Conservation (phyloP, 192 early-diverging fungal genomes). For the Podila epicladia region DNA sequence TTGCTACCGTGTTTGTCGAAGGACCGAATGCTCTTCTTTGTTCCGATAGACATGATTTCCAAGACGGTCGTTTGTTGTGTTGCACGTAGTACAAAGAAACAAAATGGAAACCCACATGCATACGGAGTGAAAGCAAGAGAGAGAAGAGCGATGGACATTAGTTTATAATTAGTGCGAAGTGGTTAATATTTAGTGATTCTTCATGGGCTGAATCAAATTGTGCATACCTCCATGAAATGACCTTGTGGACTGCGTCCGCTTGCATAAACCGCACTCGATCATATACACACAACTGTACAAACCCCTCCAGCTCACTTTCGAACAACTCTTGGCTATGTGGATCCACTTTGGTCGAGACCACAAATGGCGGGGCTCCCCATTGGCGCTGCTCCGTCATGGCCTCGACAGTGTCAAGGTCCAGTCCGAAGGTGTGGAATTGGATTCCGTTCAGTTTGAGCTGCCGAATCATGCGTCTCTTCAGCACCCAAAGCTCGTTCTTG, state of each 20-base stretch:
- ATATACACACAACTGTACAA: conserved; percentile 15
- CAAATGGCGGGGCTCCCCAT: conserved; percentile 15
- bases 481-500: conserved; percentile 78
- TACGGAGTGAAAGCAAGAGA: not conserved
- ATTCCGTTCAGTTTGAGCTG: conserved; percentile 19
- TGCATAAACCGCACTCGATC: conserved; percentile 9
- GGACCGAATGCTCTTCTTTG: not conserved
- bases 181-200: not conserved
- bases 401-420: conserved; percentile 9
- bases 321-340: not conserved
- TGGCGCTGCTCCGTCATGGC: conserved; percentile 2
- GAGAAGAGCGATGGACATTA: not conserved
- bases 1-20: not conserved
- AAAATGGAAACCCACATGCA: not conserved
- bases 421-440: conserved; percentile 12
- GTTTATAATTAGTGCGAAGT: conserved; percentile 1
- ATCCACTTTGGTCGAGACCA: conserved; percentile 4
- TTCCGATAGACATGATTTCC: not conserved
- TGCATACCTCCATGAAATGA: conserved; percentile 17
- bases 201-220: not conserved
- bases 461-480: conserved; percentile 78
- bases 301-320: conserved; percentile 7
- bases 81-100: not conserved
- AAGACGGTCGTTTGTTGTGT: not conserved
- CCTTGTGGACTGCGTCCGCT: conserved; percentile 14